Conservation (phyloP, 257 asterid genomes). For the Schizonepeta tenuifolia region DNA sequence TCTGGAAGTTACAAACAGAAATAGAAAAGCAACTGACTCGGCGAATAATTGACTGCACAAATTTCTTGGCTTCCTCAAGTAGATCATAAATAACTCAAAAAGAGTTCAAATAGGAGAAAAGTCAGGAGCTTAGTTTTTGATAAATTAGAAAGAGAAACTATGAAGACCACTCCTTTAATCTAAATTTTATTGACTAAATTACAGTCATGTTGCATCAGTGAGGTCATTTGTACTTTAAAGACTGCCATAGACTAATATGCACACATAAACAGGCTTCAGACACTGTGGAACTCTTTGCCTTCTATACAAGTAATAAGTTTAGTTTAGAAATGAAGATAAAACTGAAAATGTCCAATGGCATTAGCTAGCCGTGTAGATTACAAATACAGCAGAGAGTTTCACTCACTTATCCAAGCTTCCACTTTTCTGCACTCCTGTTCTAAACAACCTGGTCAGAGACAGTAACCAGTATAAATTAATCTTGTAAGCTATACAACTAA, state of each 20-base stretch:
- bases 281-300: neutral
- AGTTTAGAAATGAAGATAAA: conserved; percentile 7
- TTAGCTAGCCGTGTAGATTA: no score
- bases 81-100: neutral
- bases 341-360: no score
- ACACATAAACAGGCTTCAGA: neutral
- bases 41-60: neutral
- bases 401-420: conserved; percentile 51
- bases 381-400: conserved; percentile 24
- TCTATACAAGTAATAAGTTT: neutral
- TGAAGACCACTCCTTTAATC: neutral
- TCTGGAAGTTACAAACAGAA: conserved; percentile 34
- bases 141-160: neutral
- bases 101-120: neutral
- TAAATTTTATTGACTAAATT: neutral
- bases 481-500: neutral
- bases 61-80: neutral
- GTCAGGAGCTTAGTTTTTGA: neutral
- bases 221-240: neutral
- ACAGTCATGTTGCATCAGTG: neutral
- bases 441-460: conserved; percentile 44
- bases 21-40: conserved; percentile 10
- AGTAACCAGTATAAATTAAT: conserved; percentile 16
- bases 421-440: conserved; percentile 55
- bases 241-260: neutral